Percentiles rank a stretch among this genome's conserved stretches.
phyloP scores from a whole-genome alignment of 2,329 filamentous ascomycete species.

The Ceratocystiopsis sp. region DNA sequence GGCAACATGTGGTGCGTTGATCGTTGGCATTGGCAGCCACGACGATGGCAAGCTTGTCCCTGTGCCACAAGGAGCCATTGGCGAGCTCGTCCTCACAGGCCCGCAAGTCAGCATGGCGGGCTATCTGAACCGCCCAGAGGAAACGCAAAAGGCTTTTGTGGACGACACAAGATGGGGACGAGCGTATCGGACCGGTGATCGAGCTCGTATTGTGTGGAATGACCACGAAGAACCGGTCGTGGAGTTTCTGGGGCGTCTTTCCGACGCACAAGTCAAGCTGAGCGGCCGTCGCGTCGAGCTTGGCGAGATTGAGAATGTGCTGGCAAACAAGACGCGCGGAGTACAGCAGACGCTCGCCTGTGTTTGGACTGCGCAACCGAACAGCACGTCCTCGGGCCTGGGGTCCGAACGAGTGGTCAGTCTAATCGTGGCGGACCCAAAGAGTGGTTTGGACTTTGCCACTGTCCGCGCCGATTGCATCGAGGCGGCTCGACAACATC shows the following conservation, averaged over 20 bases:
- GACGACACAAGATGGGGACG: conserved; percentile 3
- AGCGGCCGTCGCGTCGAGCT: conserved; percentile 46
- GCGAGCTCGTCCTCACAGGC: conserved; percentile 9
- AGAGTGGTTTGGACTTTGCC: conserved; percentile 11
- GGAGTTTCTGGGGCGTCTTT: conserved; percentile 32
- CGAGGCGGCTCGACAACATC: conserved; percentile 29
- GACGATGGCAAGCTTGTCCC: neutral
- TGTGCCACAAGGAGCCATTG: conserved; percentile 7
- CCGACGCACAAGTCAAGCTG: conserved; percentile 46
- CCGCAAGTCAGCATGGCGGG: conserved; percentile 19
- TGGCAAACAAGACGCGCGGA: conserved; percentile 5
- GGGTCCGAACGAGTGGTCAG: conserved; percentile 20
- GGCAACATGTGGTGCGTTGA: conserved; percentile 17
- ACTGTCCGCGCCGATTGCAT: conserved; percentile 15
- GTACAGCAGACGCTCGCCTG: conserved; percentile 8
- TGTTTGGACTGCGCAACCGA: conserved; percentile 1
- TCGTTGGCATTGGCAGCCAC: conserved; percentile 11
- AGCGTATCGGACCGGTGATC: conserved; percentile 10
- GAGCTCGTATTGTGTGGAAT: conserved; percentile 6
- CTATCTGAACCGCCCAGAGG: conserved; percentile 34
- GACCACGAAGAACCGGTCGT: conserved; percentile 16
- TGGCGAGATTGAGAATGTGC: conserved; percentile 18
- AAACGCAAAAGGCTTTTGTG: conserved; percentile 20
- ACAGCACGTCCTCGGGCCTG: neutral
- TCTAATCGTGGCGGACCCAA: conserved; percentile 37